These are phyloP conservation scores for Aspergillus amoenus DNA, from an alignment of 2,329 filamentous ascomycete genomes.

Conservation along the genomic window DNA sequence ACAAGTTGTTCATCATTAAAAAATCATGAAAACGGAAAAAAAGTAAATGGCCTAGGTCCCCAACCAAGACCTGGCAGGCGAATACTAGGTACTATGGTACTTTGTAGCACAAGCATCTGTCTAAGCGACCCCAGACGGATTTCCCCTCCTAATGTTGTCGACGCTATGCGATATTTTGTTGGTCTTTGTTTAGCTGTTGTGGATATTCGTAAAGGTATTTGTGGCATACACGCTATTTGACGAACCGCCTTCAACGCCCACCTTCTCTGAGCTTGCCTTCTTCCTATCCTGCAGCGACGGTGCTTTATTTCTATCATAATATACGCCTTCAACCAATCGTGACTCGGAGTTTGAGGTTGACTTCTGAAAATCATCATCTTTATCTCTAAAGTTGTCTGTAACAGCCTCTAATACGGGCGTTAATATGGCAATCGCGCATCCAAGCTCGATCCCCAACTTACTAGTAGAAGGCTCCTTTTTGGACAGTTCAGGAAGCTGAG, in stretches of 20 bases:
- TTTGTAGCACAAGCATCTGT: background rate
- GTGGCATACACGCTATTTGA: conserved; percentile 6
- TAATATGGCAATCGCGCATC: too few species aligned
- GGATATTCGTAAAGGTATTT: background rate
- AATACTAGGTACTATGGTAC: background rate
- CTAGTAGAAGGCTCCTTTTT: conserved; percentile 11
- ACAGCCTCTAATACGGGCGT: background rate
- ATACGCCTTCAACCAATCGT: background rate
- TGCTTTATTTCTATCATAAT: conserved; percentile 2
- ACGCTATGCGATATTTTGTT: background rate
- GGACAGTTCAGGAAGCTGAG: conserved; percentile 5
- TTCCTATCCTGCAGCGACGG: background rate
- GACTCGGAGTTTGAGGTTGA: background rate
- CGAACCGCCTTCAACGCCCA: conserved; percentile 1
- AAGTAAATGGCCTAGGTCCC: too few species aligned
- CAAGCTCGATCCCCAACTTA: background rate
- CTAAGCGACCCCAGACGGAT: conserved; percentile 1
- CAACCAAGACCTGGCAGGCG: too few species aligned
- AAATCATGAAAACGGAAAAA: too few species aligned
- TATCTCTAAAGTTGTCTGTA: background rate
- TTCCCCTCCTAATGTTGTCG: background rate
- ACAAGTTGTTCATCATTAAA: too few species aligned
- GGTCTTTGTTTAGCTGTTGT: background rate
- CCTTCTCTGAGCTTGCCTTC: conserved; percentile 1
- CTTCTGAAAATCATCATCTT: background rate